Evolutionary conservation across 169 alveolate genomes (phyloP).

Genomic region (Cryptosporidium parvum): DNA sequence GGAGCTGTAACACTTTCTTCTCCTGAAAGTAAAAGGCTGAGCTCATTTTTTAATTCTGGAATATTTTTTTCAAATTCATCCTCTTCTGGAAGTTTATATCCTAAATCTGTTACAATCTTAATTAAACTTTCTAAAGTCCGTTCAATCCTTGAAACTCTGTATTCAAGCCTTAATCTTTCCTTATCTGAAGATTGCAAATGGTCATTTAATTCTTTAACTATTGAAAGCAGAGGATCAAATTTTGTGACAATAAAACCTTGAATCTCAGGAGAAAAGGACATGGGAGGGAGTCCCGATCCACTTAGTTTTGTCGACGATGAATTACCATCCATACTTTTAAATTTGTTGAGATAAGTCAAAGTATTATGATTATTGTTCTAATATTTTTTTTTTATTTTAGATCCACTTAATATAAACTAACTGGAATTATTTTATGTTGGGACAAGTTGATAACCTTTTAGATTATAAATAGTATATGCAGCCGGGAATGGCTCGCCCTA

Average conservation of each 20-base stretch:
- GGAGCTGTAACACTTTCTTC: conserved; percentile 83
- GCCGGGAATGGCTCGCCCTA: neutral
- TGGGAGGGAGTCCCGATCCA: conserved; percentile 67
- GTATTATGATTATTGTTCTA: neutral
- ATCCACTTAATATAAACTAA: neutral
- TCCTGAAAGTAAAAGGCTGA: conserved; percentile 63
- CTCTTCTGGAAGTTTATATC: conserved; percentile 69
- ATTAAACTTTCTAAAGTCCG: conserved; percentile 56
- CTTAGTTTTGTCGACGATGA: conserved; percentile 7
- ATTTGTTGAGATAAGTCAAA: neutral
- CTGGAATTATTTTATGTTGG: neutral
- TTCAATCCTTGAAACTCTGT: conserved; percentile 65
- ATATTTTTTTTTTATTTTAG: neutral
- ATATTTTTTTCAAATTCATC: conserved; percentile 51
- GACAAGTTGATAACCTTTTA: neutral
- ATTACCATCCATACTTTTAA: conserved; percentile 16
- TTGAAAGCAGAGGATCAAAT: conserved; percentile 90
- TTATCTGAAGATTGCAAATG: conserved; percentile 88
- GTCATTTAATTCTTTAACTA: conserved; percentile 90
- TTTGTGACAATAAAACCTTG: conserved; percentile 89
- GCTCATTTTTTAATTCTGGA: conserved; percentile 71
- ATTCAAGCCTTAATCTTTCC: conserved; percentile 78
- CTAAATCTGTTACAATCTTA: conserved; percentile 67
- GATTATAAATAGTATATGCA: too few species aligned
- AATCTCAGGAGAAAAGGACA: conserved; percentile 83